A percentile compares a stretch with the other conserved stretches of the same genome.
phyloP scores from a whole-genome alignment of 257 asterid genomes.

The Solanum sejunctum region DNA sequence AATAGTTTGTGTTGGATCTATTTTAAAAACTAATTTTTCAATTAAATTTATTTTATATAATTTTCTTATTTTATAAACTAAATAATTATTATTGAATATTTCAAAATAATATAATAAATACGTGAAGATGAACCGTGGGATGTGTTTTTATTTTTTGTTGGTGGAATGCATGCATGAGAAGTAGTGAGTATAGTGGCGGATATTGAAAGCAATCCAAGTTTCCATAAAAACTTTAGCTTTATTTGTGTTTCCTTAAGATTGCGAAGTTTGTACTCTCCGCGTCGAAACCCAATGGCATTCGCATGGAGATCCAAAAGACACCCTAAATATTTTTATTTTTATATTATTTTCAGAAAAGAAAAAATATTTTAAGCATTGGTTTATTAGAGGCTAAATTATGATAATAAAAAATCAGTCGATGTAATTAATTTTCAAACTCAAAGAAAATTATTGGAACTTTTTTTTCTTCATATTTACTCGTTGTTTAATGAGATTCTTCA shows the following conservation, averaged over 20 bases:
- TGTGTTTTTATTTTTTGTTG: background rate
- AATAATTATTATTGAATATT: no score
- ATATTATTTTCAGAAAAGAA: background rate
- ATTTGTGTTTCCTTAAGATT: conserved; percentile 33
- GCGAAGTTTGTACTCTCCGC: conserved; percentile 10
- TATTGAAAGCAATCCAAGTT: conserved; percentile 8
- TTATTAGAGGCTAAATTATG: background rate
- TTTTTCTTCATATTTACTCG: no score
- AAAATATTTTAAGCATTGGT: background rate
- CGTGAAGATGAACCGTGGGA: no score
- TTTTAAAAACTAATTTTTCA: no score
- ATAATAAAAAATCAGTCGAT: no score
- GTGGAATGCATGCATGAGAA: background rate
- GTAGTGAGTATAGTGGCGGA: conserved; percentile 4
- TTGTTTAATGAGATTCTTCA: no score
- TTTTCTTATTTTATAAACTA: no score
- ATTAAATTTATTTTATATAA: no score
- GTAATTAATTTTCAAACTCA: background rate
- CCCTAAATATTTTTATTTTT: background rate
- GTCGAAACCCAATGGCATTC: conserved; percentile 7
- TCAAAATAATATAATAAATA: no score
- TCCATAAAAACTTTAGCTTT: conserved; percentile 9
- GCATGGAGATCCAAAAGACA: background rate
- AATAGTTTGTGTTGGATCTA: no score
- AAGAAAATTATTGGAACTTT: no score